phyloP scores from a whole-genome alignment of 306 rosid genomes.

The Calophaca sinica region DNA sequence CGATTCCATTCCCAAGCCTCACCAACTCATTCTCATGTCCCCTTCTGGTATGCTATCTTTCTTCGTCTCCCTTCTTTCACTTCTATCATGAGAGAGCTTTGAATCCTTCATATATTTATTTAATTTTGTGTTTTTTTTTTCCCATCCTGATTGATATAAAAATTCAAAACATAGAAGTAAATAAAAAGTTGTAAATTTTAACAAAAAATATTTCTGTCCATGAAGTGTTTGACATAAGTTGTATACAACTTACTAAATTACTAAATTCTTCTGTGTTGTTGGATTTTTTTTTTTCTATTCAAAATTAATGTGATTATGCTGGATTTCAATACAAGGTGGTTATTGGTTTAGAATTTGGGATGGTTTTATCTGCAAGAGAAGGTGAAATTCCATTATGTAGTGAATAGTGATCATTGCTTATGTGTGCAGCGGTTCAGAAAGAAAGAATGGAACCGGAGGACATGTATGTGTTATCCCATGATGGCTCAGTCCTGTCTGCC shows the following conservation, averaged over 20 bases:
- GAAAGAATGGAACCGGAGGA: conserved; percentile 97
- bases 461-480: conserved; percentile 78
- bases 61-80: neutral
- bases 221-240: conserved; percentile 16
- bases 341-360: conserved; percentile 25
- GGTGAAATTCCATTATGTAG: conserved; percentile 3
- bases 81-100: no score
- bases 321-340: conserved; percentile 13
- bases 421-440: conserved; percentile 85
- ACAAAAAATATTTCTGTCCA: neutral
- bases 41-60: conserved; percentile 71
- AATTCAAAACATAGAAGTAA: neutral
- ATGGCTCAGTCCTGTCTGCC: conserved; percentile 70
- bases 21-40: conserved; percentile 80
- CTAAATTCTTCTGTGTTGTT: neutral
- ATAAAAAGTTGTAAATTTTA: neutral
- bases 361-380: conserved; percentile 26
- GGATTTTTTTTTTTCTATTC: neutral
- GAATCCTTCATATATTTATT: no score
- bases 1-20: conserved; percentile 73
- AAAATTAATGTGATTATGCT: conserved; percentile 18
- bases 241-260: neutral
- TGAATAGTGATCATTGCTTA: conserved; percentile 25
- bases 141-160: neutral
- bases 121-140: no score